Base-by-base conservation (phyloP, 768 basidiomycete genomes). In the Lactarius evosmus region DNA sequence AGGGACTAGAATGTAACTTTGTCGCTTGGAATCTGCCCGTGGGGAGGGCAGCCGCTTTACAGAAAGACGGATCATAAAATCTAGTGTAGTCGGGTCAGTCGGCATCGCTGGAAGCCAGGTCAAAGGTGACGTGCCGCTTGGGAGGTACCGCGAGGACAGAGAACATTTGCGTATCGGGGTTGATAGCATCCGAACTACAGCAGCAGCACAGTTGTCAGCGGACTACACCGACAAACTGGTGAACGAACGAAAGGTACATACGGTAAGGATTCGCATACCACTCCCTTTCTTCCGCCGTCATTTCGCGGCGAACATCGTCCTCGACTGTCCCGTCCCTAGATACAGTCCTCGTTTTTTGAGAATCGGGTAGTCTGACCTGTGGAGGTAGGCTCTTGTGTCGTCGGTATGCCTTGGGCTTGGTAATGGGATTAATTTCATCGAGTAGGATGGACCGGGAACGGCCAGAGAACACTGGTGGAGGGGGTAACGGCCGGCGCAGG, bases 231-330 rank as follows among this genome's bases (percentile, higher is more conserved):
- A 25, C 53, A 46, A 60, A 54, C 56, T 30, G 49, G 19, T 30
- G 44, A 41, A 12, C 12, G 55, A 30, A 38, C 30, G 50, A 60
- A 41, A n/a, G n/a, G n/a, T n/a, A 76, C 76, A 65, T 75, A 92
- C 90, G 78, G 74, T 91, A 93, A 60, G 91, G 89, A 71, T 83
- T 89, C 12, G 88, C 80, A 83, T 83, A 87, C 83, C 86, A 89
- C 30, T 73, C 72, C 67, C 82, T 77, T 75, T 92, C 89, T 68
- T 83, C 76, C 46, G 71, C 69, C 0, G 82, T 79, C 90, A 91
- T 92, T 62, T 77, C 78, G 34, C 87, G 78, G 14, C 79, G 80
- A 17, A 52, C 70, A 7, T 60, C 59, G 12, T 49, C 11, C 52
- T 54, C 52, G 32, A 56, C 63, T 52, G 63, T 61, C 33, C 62